These are phyloP conservation scores for Piloderma croceum DNA, from an alignment of 768 basidiomycete species.

Conservation along the genomic window DNA sequence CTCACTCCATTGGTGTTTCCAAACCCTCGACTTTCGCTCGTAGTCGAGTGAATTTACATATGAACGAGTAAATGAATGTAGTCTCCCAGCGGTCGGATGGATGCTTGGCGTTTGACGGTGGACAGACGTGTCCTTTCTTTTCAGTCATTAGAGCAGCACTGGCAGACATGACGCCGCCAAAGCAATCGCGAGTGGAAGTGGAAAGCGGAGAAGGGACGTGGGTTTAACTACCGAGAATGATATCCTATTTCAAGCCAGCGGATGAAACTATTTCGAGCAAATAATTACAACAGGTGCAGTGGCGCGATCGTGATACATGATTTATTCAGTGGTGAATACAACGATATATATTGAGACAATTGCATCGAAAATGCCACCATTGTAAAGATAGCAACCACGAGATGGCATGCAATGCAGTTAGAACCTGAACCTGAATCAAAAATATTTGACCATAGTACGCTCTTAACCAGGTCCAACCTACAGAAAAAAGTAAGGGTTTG, in stretches of 20 bases:
- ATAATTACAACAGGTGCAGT: background rate
- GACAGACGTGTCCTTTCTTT: slow-evolving; percentile 50
- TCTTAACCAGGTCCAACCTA: slow-evolving; percentile 86
- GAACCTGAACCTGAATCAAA: too few species aligned
- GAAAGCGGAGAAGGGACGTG: slow-evolving; percentile 5
- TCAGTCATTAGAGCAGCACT: slow-evolving; percentile 27
- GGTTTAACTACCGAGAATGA: too few species aligned
- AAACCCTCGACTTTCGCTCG: slow-evolving; percentile 73
- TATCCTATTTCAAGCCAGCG: too few species aligned
- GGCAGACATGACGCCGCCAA: slow-evolving; percentile 39
- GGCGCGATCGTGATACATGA: too few species aligned
- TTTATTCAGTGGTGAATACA: too few species aligned
- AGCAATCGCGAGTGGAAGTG: slow-evolving; percentile 15
- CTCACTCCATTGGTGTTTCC: slow-evolving; percentile 81
- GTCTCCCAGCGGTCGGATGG: slow-evolving; percentile 85
- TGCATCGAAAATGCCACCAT: too few species aligned
- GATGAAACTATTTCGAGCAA: background rate
- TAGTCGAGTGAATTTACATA: slow-evolving; percentile 75
- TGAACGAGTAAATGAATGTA: slow-evolving; percentile 79
- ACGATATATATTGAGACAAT: too few species aligned
- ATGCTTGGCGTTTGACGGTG: slow-evolving; percentile 59
- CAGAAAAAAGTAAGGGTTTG: slow-evolving; percentile 6
- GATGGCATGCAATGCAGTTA: slow-evolving; percentile 13
- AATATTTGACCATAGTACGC: too few species aligned
- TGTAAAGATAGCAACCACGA: slow-evolving; percentile 24